Percentiles rank a stretch among this genome's conserved stretches.
Evolutionary conservation across 257 asterid species (phyloP).

Genomic region (Solanum boliviense): DNA sequence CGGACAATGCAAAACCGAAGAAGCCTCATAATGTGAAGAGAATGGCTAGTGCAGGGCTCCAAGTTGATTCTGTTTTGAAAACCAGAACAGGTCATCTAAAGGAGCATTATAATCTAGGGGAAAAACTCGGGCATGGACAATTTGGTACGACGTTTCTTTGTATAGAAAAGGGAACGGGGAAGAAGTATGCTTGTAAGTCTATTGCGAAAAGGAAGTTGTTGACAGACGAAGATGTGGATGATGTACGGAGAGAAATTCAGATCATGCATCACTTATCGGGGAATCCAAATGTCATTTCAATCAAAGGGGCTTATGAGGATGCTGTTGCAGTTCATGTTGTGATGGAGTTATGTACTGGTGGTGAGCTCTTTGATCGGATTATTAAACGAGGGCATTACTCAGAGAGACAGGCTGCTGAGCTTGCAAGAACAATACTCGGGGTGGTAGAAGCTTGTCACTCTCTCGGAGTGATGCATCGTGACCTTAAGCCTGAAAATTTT

Average conservation of each 20-base stretch:
- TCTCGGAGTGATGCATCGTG: constrained; percentile 88
- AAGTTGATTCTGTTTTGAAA: constrained; percentile 59
- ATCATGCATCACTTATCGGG: constrained; percentile 92
- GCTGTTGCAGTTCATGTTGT: constrained; percentile 75
- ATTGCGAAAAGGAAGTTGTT: constrained; percentile 68
- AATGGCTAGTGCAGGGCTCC: constrained; percentile 57
- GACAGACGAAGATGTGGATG: constrained; percentile 75
- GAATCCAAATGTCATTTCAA: constrained; percentile 57
- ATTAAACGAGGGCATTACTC: constrained; percentile 72
- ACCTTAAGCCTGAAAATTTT: constrained; percentile 88
- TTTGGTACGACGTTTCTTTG: constrained; percentile 73
- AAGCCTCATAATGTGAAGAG: constrained; percentile 44
- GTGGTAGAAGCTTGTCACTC: constrained; percentile 81
- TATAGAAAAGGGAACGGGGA: constrained; percentile 45
- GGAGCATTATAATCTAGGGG: constrained; percentile 56
- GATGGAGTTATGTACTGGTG: constrained; percentile 89
- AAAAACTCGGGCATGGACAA: constrained; percentile 78
- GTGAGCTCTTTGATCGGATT: constrained; percentile 92
- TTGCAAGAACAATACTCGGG: constrained; percentile 61
- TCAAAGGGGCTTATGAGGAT: constrained; percentile 83
- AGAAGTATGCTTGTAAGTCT: constrained; percentile 69
- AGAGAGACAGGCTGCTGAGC: constrained; percentile 72
- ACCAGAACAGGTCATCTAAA: constrained; percentile 61
- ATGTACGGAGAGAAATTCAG: constrained; percentile 83
- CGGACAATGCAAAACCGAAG: constrained; percentile 15